Evolutionary conservation across 495 filamentous ascomycete genomes (phyloP).

Genomic region (Penicillium robsamsonii): DNA sequence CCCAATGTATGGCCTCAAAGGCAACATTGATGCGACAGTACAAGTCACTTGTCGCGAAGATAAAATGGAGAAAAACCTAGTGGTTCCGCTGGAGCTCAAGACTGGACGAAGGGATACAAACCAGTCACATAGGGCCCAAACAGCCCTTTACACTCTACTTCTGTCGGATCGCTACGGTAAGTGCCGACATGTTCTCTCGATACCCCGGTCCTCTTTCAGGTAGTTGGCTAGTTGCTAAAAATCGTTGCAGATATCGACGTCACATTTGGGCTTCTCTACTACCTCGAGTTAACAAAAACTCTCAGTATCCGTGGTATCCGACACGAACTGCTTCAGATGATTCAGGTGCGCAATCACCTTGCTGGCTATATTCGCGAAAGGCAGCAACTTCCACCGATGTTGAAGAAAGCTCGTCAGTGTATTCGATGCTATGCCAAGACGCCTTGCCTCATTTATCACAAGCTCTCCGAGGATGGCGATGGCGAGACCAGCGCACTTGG

Average conservation of each 20-base stretch:
- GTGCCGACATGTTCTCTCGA: constrained; percentile 10
- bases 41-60: constrained; percentile 79
- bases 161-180: constrained; percentile 87
- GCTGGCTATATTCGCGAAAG: constrained; percentile 81
- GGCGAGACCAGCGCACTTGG: constrained; percentile 75
- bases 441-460: constrained; percentile 91
- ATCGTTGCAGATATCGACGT: constrained; percentile 69
- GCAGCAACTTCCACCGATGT: constrained; percentile 78
- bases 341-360: constrained; percentile 90
- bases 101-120: constrained; percentile 79
- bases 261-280: constrained; percentile 86
- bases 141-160: constrained; percentile 87
- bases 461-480: constrained; percentile 79
- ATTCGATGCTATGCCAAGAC: constrained; percentile 82
- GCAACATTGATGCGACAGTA: constrained; percentile 97
- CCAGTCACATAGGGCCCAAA: constrained; percentile 82
- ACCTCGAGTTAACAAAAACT: constrained; percentile 84
- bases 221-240: constrained; percentile 17
- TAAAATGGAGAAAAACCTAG: constrained; percentile 60
- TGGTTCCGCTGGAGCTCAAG: constrained; percentile 92
- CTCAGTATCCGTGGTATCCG: constrained; percentile 78
- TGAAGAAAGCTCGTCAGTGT: constrained; percentile 73
- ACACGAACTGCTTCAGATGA: constrained; percentile 88
- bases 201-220: neutral
- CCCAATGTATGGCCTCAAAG: constrained; percentile 93